phyloP scores from a whole-genome alignment of 257 asterid species.

The Paulownia fortunei region DNA sequence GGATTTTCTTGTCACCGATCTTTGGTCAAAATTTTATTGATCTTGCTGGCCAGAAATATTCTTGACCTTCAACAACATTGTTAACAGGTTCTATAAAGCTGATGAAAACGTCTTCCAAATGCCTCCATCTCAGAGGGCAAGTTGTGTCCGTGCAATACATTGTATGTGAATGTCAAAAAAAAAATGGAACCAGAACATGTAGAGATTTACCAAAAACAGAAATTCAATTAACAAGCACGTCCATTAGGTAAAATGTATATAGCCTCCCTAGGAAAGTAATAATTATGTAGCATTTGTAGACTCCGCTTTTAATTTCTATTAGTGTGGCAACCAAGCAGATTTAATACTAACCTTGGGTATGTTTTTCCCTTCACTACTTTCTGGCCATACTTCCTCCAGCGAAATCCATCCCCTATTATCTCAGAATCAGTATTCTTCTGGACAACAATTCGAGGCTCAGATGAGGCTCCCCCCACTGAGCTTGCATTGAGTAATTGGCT shows the following conservation, averaged over 20 bases:
- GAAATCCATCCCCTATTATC: conserved; percentile 65
- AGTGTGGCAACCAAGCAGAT: background rate
- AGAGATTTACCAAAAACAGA: background rate
- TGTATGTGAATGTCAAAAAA: background rate
- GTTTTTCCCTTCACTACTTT: conserved; percentile 81
- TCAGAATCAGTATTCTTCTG: conserved; percentile 54
- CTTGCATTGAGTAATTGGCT: conserved; percentile 42
- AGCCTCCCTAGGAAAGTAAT: background rate
- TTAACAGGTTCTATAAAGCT: background rate
- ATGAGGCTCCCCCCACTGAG: conserved; percentile 35
- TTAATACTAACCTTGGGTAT: conserved; percentile 72
- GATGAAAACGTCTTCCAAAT: too few relatives aligned
- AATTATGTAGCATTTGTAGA: background rate
- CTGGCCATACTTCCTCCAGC: conserved; percentile 96
- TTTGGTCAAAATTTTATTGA: background rate
- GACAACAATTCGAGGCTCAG: conserved; percentile 41
- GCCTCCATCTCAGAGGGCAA: too few relatives aligned
- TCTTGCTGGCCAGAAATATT: background rate
- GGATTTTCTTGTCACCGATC: background rate
- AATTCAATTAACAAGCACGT: background rate
- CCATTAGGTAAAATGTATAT: background rate
- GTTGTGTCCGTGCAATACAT: background rate
- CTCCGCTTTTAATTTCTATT: background rate
- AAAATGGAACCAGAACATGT: background rate
- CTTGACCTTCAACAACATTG: background rate